Evolutionary conservation across 2,329 filamentous ascomycete species (phyloP).

Genomic region (Aspergillus novoparasiticus): DNA sequence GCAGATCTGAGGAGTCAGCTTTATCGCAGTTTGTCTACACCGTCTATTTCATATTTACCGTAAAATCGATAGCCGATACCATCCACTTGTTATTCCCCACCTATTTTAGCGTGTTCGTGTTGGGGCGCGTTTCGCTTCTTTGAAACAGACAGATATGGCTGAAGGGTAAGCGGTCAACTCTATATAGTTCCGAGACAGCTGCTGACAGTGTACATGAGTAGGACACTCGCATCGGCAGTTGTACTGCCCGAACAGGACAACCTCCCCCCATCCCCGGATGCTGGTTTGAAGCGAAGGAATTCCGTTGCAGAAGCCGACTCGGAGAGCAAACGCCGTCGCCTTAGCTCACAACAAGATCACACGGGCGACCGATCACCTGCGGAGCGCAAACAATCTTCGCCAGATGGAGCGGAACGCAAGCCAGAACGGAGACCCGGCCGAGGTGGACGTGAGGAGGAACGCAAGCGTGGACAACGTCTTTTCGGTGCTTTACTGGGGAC

Average conservation of each 20-base stretch:
- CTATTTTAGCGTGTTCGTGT: background rate
- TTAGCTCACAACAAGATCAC: slow-evolving; percentile 41
- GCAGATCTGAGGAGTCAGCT: background rate
- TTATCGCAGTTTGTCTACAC: background rate
- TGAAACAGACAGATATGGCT: slow-evolving; percentile 13
- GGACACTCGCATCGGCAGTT: slow-evolving; percentile 56
- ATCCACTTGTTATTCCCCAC: background rate
- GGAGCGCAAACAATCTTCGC: slow-evolving; percentile 28
- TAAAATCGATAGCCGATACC: background rate
- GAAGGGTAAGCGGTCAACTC: slow-evolving; percentile 17
- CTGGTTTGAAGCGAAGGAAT: slow-evolving; percentile 54
- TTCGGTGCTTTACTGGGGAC: slow-evolving; percentile 82
- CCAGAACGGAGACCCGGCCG: slow-evolving; percentile 21
- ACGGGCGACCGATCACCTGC: slow-evolving; percentile 22
- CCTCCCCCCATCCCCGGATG: slow-evolving; percentile 31
- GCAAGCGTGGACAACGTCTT: slow-evolving; percentile 78
- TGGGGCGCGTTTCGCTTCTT: background rate
- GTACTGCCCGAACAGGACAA: slow-evolving; percentile 51
- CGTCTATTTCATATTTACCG: background rate
- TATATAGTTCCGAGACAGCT: background rate
- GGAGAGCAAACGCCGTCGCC: slow-evolving; percentile 54
- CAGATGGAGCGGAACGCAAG: slow-evolving; percentile 20
- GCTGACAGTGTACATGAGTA: slow-evolving; percentile 14
- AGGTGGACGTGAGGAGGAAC: slow-evolving; percentile 68
- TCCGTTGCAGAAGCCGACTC: slow-evolving; percentile 52